These are phyloP conservation scores for Tricholoma furcatifolium DNA, from an alignment of 768 basidiomycete genomes.

Conservation along the genomic window DNA sequence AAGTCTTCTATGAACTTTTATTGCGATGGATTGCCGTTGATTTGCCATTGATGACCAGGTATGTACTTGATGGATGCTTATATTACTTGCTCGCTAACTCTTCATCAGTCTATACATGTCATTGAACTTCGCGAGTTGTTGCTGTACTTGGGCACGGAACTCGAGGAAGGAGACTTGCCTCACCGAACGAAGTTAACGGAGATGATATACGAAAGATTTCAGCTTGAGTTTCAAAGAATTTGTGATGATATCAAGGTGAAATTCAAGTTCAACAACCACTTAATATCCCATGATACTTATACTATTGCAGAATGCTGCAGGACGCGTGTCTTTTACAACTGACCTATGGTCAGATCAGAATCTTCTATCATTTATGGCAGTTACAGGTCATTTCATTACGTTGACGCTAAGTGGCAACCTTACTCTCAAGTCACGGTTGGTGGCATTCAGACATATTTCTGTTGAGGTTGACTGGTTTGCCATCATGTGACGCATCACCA, in stretches of 20 bases:
- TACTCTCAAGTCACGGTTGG: slow-evolving; percentile 10
- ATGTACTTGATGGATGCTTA: neutral
- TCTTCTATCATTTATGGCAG: slow-evolving; percentile 15
- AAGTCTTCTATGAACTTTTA: slow-evolving; percentile 21
- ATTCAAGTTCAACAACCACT: neutral
- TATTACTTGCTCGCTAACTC: neutral
- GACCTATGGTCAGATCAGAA: slow-evolving; percentile 19
- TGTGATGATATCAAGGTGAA: slow-evolving; percentile 13
- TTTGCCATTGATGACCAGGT: slow-evolving; percentile 25
- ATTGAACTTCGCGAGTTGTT: slow-evolving; percentile 28
- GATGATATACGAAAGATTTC: slow-evolving; percentile 17
- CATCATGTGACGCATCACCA: too few relatives aligned
- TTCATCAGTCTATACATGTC: slow-evolving; percentile 24
- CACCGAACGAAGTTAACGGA: slow-evolving; percentile 25
- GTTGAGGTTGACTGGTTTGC: too few relatives aligned
- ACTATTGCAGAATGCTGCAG: slow-evolving; percentile 15
- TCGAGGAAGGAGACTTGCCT: slow-evolving; percentile 25
- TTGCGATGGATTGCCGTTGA: slow-evolving; percentile 20
- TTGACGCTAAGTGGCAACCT: slow-evolving; percentile 11
- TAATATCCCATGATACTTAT: neutral
- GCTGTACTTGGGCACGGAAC: slow-evolving; percentile 18
- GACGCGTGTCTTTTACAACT: slow-evolving; percentile 17
- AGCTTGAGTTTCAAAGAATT: slow-evolving; percentile 15
- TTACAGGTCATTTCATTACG: slow-evolving; percentile 19
- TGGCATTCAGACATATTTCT: slow-evolving; percentile 24